A percentile compares a stretch with the other conserved stretches of the same genome.
These are phyloP conservation scores for Conticribra guillardii DNA, from an alignment of 108 stramenopile genomes.

Conservation along the genomic window DNA sequence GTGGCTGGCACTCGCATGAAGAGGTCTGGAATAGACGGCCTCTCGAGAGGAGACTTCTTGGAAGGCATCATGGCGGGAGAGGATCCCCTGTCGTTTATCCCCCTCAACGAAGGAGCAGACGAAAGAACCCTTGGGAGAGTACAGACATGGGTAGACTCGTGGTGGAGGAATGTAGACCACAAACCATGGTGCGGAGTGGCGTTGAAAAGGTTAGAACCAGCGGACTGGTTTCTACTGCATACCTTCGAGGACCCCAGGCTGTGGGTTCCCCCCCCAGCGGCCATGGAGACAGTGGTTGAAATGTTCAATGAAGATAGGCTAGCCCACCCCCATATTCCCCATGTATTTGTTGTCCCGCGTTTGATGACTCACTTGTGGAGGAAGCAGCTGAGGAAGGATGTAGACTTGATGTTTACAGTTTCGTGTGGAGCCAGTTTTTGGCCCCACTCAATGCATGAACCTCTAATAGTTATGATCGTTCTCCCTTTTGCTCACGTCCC, in stretches of 20 bases:
- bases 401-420: constrained; percentile 27
- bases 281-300: constrained; percentile 10
- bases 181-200: not conserved
- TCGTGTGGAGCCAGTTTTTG: constrained; percentile 4
- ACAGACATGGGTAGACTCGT: not conserved
- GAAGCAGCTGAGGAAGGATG: constrained; percentile 19
- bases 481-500: constrained; percentile 39
- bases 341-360: constrained; percentile 35
- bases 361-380: constrained; percentile 33
- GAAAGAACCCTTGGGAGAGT: too few relatives aligned
- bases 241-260: constrained; percentile 8
- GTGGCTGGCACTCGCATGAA: constrained; percentile 25
- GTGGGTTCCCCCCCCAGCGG: constrained; percentile 19
- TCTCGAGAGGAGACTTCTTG: constrained; percentile 42
- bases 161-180: constrained; percentile 2
- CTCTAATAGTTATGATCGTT: constrained; percentile 18
- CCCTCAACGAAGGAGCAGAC: constrained; percentile 13
- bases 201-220: not conserved
- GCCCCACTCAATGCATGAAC: constrained; percentile 16
- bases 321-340: constrained; percentile 21
- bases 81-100: constrained; percentile 6
- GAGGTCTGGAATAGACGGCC: constrained; percentile 12
- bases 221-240: constrained; percentile 17
- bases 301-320: constrained; percentile 2
- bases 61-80: constrained; percentile 50